A percentile compares a stretch with the other conserved stretches of the same genome.
These are phyloP conservation scores for Candida coquimbonensis DNA, from an alignment of 805 yeast species.

Conservation along the genomic window DNA sequence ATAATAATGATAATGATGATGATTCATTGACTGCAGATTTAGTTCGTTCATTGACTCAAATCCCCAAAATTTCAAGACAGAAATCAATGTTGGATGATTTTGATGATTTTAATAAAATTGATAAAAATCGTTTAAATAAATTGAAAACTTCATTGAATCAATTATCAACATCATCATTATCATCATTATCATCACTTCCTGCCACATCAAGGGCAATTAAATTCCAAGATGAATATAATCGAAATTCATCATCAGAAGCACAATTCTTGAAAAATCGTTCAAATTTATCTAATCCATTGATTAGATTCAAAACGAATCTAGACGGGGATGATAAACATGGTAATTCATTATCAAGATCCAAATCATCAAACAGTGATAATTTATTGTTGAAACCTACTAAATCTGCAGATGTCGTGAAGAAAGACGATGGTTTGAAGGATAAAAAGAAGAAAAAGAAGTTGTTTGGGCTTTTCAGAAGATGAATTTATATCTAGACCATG, in stretches of 20 bases:
- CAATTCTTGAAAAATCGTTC: background rate
- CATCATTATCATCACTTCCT: background rate
- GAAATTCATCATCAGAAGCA: background rate
- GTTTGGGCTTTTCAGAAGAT: no score
- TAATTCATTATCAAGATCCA: background rate
- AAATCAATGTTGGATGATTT: conserved; percentile 23
- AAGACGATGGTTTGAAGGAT: background rate
- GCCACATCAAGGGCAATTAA: conserved; percentile 6
- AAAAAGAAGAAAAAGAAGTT: no score
- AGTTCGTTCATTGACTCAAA: conserved; percentile 35
- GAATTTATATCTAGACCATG: no score
- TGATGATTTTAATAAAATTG: conserved; percentile 3
- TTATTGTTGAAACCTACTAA: background rate
- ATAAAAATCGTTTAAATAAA: background rate
- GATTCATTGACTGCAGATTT: conserved; percentile 26
- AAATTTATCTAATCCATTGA: background rate
- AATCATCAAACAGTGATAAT: background rate
- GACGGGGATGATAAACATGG: background rate
- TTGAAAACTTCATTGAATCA: conserved; percentile 3
- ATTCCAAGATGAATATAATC: conserved; percentile 3
- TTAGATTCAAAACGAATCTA: conserved; percentile 8
- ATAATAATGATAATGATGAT: conserved; percentile 23
- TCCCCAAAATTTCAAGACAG: conserved; percentile 18
- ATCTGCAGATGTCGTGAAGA: background rate
- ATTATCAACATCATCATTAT: background rate